Conservation (phyloP, 371 early-diverging fungal species). For the Mucor ambiguus region DNA sequence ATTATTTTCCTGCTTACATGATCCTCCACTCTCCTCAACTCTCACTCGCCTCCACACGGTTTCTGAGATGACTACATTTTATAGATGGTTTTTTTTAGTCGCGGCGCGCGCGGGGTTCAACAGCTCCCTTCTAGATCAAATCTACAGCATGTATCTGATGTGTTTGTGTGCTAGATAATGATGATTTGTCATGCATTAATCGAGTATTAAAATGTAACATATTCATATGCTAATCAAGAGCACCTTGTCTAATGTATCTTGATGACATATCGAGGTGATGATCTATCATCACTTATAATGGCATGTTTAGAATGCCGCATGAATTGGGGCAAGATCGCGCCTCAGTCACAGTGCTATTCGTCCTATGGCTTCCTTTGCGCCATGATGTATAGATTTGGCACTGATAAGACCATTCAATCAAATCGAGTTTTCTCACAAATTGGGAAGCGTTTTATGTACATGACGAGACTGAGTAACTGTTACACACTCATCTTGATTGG, state of each 20-base stretch:
- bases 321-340: background rate
- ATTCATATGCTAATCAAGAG: background rate
- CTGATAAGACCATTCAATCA: background rate
- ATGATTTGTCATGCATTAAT: background rate
- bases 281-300: background rate
- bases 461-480: slow-evolving; percentile 1
- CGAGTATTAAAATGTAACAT: background rate
- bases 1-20: slow-evolving; percentile 7
- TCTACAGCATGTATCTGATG: too few species aligned
- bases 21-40: background rate
- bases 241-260: background rate
- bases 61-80: slow-evolving; percentile 2
- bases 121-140: background rate
- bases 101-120: slow-evolving; percentile 4
- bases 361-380: background rate
- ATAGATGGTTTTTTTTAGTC: background rate
- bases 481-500: background rate
- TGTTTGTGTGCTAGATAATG: background rate
- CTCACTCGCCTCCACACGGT: background rate
- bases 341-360: background rate
- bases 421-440: background rate
- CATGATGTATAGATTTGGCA: background rate
- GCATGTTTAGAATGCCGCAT: background rate
- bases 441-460: background rate
- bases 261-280: background rate